Evolutionary conservation across 2,329 filamentous ascomycete genomes (phyloP).

Genomic region (Xylaria sp.): DNA sequence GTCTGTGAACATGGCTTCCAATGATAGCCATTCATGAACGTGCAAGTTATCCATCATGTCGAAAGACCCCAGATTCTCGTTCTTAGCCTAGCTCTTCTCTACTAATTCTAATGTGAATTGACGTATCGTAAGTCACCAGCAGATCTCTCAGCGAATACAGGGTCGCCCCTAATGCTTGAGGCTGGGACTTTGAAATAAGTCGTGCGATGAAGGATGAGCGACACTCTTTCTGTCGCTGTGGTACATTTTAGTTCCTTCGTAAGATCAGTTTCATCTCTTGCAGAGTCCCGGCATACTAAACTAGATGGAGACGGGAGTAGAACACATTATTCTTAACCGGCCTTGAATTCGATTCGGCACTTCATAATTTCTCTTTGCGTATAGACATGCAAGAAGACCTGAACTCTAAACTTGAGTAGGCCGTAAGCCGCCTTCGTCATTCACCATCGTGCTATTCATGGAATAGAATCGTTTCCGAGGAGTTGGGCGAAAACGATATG

Average conservation of each 20-base stretch:
- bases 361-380: too few relatives aligned
- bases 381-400: too few relatives aligned
- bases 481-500: constrained; percentile 1
- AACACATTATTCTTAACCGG: background rate
- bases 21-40: background rate
- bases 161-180: background rate
- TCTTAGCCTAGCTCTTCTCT: background rate
- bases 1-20: background rate
- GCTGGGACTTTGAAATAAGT: background rate
- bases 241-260: constrained; percentile 15
- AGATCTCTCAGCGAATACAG: background rate
- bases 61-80: background rate
- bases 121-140: background rate
- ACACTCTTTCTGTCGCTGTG: constrained; percentile 12
- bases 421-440: background rate
- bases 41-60: background rate
- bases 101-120: background rate
- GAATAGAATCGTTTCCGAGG: background rate
- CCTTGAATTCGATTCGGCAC: background rate
- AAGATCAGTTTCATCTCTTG: background rate
- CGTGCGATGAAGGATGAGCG: background rate
- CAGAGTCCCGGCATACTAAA: background rate
- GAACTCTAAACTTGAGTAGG: background rate
- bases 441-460: background rate
- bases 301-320: background rate